A percentile compares a stretch with the other conserved stretches of the same genome.
These are phyloP conservation scores for Barbatosphaeria neglecta DNA, from an alignment of 495 filamentous ascomycete species.

Conservation along the genomic window DNA sequence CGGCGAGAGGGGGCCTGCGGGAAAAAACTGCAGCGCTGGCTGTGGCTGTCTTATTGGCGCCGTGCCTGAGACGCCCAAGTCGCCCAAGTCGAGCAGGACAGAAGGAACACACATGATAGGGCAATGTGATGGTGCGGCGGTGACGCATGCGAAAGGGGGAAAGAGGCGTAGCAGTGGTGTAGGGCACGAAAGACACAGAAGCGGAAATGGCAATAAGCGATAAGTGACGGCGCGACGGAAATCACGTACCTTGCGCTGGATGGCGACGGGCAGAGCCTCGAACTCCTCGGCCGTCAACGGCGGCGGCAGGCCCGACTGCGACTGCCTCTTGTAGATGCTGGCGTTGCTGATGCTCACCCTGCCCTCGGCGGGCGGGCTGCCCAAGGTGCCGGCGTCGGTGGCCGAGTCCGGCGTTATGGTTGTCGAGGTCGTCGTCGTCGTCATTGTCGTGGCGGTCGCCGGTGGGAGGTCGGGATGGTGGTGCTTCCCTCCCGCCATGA, in stretches of 20 bases:
- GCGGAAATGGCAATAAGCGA: conserved; percentile 5
- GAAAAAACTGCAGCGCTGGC: no score
- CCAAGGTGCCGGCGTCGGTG: conserved; percentile 2
- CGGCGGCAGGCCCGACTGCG: conserved; percentile 7
- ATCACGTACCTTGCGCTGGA: conserved; percentile 44
- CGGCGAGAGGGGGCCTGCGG: background rate
- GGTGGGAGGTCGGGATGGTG: conserved; percentile 2
- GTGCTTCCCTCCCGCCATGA: conserved; percentile 15
- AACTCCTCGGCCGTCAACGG: conserved; percentile 26
- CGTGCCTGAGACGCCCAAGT: no score
- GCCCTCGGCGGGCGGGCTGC: conserved; percentile 7
- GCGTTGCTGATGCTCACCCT: conserved; percentile 8
- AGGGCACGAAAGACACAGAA: no score
- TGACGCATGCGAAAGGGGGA: no score
- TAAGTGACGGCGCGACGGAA: background rate
- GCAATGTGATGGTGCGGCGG: no score
- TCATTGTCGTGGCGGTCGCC: background rate
- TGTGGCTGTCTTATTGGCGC: no score
- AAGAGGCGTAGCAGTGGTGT: no score
- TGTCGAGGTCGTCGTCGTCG: conserved; percentile 3
- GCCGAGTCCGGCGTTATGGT: background rate
- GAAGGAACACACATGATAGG: no score
- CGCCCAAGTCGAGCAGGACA: no score
- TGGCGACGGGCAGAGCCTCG: conserved; percentile 43
- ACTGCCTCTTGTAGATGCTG: conserved; percentile 9